A percentile compares a stretch with the other conserved stretches of the same genome.
These are phyloP conservation scores for Aspergillus nanangensis DNA, from an alignment of 495 filamentous ascomycete genomes.

Conservation along the genomic window DNA sequence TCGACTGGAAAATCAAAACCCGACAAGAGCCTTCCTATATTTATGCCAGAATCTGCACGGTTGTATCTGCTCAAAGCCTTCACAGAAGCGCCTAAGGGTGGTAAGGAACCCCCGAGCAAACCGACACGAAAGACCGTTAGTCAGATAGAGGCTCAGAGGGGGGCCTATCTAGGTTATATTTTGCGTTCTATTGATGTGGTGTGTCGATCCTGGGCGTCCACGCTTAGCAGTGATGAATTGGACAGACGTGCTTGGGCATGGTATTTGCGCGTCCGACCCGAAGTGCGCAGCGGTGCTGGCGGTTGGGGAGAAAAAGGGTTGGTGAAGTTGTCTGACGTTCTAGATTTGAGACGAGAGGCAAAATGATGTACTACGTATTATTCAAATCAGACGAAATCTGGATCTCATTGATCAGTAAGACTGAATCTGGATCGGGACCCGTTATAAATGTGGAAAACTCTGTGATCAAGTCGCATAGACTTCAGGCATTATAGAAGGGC, in stretches of 20 bases:
- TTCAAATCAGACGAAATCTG: too few species aligned
- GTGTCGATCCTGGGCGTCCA: conserved; percentile 63
- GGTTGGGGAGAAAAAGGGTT: conserved; percentile 80
- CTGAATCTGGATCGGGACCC: too few species aligned
- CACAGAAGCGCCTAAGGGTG: conserved; percentile 6
- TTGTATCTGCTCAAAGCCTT: conserved; percentile 37
- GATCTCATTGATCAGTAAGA: too few species aligned
- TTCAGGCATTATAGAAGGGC: too few species aligned
- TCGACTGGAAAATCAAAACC: neutral
- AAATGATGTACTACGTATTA: conserved; percentile 7
- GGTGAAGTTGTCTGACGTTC: conserved; percentile 60
- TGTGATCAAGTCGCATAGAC: too few species aligned
- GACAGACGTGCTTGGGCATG: conserved; percentile 74
- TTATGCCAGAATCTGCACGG: conserved; percentile 56
- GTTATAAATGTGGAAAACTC: too few species aligned
- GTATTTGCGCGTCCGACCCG: conserved; percentile 72
- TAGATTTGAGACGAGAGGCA: conserved; percentile 52
- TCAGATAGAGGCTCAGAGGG: conserved; percentile 13
- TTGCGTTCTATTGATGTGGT: conserved; percentile 64
- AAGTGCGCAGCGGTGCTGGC: conserved; percentile 62
- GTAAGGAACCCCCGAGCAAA: conserved; percentile 2
- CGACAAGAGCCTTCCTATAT: conserved; percentile 52
- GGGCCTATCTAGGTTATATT: conserved; percentile 60
- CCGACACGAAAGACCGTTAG: conserved; percentile 45
- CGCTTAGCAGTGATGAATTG: conserved; percentile 55